Conservation (phyloP, 2,329 filamentous ascomycete genomes). For the Mollisiaceae sp. region DNA sequence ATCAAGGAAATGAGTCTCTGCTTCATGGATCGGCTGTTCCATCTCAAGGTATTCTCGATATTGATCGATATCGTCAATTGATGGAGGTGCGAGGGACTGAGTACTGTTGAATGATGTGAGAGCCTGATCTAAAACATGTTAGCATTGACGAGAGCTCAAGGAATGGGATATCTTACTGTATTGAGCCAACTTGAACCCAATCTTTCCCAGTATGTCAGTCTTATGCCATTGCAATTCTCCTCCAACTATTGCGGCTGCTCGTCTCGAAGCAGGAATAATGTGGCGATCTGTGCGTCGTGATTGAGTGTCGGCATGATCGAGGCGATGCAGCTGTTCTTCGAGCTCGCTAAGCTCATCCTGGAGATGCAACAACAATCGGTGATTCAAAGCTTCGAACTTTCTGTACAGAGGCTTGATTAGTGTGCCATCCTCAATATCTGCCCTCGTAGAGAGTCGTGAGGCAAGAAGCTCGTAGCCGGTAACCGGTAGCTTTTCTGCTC, state of each 20-base stretch:
- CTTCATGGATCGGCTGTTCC: slow-evolving; percentile 59
- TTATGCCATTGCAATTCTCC: slow-evolving; percentile 64
- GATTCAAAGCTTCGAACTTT: slow-evolving; percentile 81
- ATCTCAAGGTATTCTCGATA: slow-evolving; percentile 62
- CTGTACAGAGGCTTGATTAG: slow-evolving; percentile 71
- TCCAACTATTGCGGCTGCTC: slow-evolving; percentile 56
- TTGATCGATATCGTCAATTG: slow-evolving; percentile 53
- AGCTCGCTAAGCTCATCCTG: slow-evolving; percentile 85
- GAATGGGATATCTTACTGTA: slow-evolving; percentile 61
- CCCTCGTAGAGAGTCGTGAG: slow-evolving; percentile 49
- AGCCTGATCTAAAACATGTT: slow-evolving; percentile 54
- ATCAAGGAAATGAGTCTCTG: slow-evolving; percentile 51
- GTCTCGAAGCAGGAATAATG: slow-evolving; percentile 62
- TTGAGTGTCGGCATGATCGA: slow-evolving; percentile 66
- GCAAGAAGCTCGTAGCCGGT: slow-evolving; percentile 69
- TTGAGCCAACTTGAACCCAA: slow-evolving; percentile 69
- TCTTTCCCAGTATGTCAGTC: slow-evolving; percentile 64
- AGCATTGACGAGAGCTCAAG: background rate
- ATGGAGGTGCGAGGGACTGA: slow-evolving; percentile 55
- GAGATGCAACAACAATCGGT: slow-evolving; percentile 79
- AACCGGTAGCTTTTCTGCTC: slow-evolving; percentile 51
- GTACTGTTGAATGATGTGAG: slow-evolving; percentile 62
- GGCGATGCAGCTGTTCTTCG: slow-evolving; percentile 74
- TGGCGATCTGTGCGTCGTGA: slow-evolving; percentile 33
- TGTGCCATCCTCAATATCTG: slow-evolving; percentile 29